phyloP scores from a whole-genome alignment of 768 basidiomycete species.

The Boletus barrowsii region DNA sequence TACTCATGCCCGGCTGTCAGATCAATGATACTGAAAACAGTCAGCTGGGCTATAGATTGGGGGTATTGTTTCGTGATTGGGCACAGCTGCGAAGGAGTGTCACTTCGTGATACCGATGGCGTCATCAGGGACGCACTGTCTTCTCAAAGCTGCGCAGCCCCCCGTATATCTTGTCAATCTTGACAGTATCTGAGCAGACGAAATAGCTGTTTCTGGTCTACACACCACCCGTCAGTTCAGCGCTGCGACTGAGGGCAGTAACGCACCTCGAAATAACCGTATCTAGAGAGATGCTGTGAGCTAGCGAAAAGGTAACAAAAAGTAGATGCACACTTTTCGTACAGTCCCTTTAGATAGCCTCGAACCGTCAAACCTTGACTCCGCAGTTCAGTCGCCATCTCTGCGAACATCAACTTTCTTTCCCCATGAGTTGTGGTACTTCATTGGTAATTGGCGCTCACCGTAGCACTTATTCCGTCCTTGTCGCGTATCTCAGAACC shows the following conservation, averaged over 20 bases:
- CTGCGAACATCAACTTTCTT: slow-evolving; percentile 60
- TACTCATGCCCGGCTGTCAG: slow-evolving; percentile 62
- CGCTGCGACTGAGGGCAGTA: background rate
- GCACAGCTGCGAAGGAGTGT: slow-evolving; percentile 16
- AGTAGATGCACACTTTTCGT: slow-evolving; percentile 46
- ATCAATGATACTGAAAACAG: slow-evolving; percentile 65
- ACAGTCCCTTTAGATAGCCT: slow-evolving; percentile 59
- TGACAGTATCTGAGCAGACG: slow-evolving; percentile 63
- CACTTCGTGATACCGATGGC: background rate
- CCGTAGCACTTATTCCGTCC: slow-evolving; percentile 82
- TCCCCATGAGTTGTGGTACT: background rate
- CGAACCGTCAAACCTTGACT: slow-evolving; percentile 51
- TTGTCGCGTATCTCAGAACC: slow-evolving; percentile 79
- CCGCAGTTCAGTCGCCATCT: slow-evolving; percentile 55
- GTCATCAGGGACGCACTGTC: slow-evolving; percentile 21
- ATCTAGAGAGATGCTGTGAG: slow-evolving; percentile 39
- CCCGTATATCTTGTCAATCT: slow-evolving; percentile 65
- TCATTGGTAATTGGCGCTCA: slow-evolving; percentile 26
- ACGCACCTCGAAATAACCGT: slow-evolving; percentile 72
- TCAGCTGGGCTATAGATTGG: slow-evolving; percentile 53
- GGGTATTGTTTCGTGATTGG: slow-evolving; percentile 49
- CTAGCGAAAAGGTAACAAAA: background rate
- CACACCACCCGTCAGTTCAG: background rate
- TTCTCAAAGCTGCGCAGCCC: slow-evolving; percentile 59
- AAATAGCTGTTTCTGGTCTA: slow-evolving; percentile 85